Conservation (phyloP, 306 rosid species). For the Ormosia semicastrata region DNA sequence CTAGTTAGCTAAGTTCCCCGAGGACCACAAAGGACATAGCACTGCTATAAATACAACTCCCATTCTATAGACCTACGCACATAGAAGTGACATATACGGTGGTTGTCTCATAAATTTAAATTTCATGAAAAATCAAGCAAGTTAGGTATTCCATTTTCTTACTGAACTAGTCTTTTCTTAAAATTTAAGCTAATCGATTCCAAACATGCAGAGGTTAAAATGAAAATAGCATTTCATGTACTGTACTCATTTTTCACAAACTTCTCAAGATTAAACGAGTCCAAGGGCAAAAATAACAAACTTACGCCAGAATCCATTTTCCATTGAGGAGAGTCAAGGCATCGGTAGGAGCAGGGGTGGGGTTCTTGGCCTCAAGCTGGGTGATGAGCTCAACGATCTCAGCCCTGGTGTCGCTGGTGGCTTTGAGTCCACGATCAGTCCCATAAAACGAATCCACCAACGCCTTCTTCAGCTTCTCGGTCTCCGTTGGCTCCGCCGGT, state of each 20-base stretch:
- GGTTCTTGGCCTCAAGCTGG: constrained; percentile 80
- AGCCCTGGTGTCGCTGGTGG: constrained; percentile 77
- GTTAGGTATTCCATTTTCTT: no score
- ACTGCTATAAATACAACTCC: not conserved
- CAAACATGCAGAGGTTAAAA: no score
- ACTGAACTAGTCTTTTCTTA: no score
- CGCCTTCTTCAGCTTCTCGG: constrained; percentile 60
- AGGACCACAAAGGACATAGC: not conserved
- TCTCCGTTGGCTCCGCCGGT: constrained; percentile 45
- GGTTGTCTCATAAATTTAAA: no score
- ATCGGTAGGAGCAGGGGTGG: constrained; percentile 85
- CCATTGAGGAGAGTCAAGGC: constrained; percentile 84
- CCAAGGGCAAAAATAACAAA: no score
- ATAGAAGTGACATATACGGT: no score
- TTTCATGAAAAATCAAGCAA: no score
- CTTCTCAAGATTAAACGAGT: no score
- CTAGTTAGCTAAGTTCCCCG: not conserved
- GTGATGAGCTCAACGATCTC: constrained; percentile 90
- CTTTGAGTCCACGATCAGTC: constrained; percentile 78
- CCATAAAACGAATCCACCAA: constrained; percentile 76
- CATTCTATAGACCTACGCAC: not conserved
- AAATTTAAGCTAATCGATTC: no score
- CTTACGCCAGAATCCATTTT: constrained; percentile 93
- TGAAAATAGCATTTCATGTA: no score
- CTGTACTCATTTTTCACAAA: no score